Base-by-base conservation (phyloP, 495 filamentous ascomycete genomes). In the Physcia stellaris region DNA sequence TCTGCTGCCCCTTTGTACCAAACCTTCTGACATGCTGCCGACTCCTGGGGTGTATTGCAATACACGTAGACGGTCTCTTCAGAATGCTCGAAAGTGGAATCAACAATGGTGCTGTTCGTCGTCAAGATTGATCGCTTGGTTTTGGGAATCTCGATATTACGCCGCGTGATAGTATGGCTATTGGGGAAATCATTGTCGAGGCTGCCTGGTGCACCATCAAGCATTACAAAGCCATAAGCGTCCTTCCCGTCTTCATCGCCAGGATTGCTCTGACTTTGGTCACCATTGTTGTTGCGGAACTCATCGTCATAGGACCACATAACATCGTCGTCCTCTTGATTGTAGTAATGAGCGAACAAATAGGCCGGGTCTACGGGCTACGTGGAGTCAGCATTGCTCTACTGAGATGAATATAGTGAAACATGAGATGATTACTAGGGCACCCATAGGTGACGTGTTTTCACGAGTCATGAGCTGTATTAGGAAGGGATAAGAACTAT, bases 201-300 rank as follows among this genome's bases (percentile, higher is more conserved):
- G 13, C 52, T 50, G 11, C 50, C 56, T 10, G 41, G 29, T 5
- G 55, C 53, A 5, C 56, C 56, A 32, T 60, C 53, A 6, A 60
- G 45, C 52, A 60, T 60, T 5, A 60, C 44, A 34, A 60, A 60
- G 5, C 56, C 55, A 35, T 60, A 60, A 6, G 56, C 36, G 41
- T 58, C 53, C 10, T 35, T 39, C 10, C 53, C 53, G 28, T 49
- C 35, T 33, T 39, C 40, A 37, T 39, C 44, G 15, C 33, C 45
- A 26, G 44, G 26, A 26, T 42, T 33, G 18, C 35, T 20, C 12
- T 29, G 48, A 18, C 21, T 19, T n/a, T 23, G 31, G 23, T 59
- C 54, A 18, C 21, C 33, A 35, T 45, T 37, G 36, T 52, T 53
- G 40, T 53, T 47, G 18, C 37, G 33, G 22, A 35, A 48, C 28